These are phyloP conservation scores for Lanmaoa pseudosensibilis DNA, from an alignment of 768 basidiomycete species.

Conservation along the genomic window DNA sequence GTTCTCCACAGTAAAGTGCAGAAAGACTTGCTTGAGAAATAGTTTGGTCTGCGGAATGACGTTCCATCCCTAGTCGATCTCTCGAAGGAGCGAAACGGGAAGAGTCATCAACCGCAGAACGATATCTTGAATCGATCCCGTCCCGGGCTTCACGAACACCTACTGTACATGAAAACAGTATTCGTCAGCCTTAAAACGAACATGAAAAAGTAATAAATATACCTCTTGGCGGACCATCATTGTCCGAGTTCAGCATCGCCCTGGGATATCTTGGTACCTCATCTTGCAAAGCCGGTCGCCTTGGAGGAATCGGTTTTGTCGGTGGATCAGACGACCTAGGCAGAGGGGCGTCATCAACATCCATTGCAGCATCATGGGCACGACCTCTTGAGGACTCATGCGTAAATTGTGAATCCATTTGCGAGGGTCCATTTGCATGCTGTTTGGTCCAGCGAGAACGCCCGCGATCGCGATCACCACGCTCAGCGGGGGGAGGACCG, in stretches of 20 bases:
- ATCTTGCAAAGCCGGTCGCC: constrained; percentile 23
- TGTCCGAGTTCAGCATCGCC: constrained; percentile 35
- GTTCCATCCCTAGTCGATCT: constrained; percentile 23
- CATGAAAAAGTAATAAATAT: not conserved
- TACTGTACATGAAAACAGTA: not conserved
- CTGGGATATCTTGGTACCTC: constrained; percentile 37
- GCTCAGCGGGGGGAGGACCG: constrained; percentile 4
- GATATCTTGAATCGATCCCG: constrained; percentile 18
- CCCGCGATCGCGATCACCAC: constrained; percentile 15
- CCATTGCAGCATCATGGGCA: constrained; percentile 23
- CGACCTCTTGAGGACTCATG: constrained; percentile 25
- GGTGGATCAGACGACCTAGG: constrained; percentile 23
- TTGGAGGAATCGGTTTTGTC: constrained; percentile 13
- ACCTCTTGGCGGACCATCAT: constrained; percentile 20
- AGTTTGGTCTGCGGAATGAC: constrained; percentile 17
- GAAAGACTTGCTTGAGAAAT: constrained; percentile 19
- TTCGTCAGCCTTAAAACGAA: not conserved
- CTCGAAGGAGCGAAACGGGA: constrained; percentile 17
- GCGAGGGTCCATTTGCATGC: constrained; percentile 9
- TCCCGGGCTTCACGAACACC: constrained; percentile 24
- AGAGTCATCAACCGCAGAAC: constrained; percentile 11
- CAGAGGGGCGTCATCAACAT: constrained; percentile 28
- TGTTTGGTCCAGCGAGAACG: constrained; percentile 19
- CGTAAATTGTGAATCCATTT: constrained; percentile 13
- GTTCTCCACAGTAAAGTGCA: not conserved